Evolutionary conservation across 352 stramenopile species (phyloP), one percentile per base, ranked within the genome.

Genomic region (Phytophthora chlamydospora): DNA sequence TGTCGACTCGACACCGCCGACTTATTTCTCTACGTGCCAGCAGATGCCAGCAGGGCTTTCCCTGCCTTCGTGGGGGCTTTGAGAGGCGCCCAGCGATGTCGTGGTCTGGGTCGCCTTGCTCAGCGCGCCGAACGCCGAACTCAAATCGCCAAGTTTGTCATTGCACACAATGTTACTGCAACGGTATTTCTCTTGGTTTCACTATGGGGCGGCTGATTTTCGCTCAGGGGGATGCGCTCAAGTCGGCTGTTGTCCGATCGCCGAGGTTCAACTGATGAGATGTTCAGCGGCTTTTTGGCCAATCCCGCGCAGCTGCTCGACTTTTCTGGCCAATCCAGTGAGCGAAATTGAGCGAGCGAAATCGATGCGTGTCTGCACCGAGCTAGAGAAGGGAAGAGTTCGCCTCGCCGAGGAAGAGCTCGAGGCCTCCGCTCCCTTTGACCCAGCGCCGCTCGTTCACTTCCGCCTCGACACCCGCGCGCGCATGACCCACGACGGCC

Each of bases 401-500:
- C 14, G 8, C 46, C 41, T 6, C 19, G 53, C 4, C 24, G 45
- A 61, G 53, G 51, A 53, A 36, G 56, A 63, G 31, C 42, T 36
- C 40, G 13, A 19, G 24, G 24, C 4, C 24, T 29, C 24, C 4
- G 24, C 24, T 29, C 24, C 24, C 24, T 29, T 29, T 29, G 43
- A 8, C 12, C 36, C 17, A 17, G 27, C 29, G 7, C 41, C 21
- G 21, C n/a, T 14, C 12, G 4, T 17, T 10, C 39, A 17, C 54
- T 63, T 67, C 34, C 49, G 33, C 21, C 13, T 45, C 14, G 13
- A 34, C 17, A 47, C 19, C 5, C 16, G 41, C 16, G 19, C 11
- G 17, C 51, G 21, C 19, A 74, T 70, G 54, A 59, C 34, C 16
- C n/a, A 21, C 43, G 43, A 49, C 33, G 32, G 4, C 42, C 36